Percentiles rank a stretch among this genome's conserved stretches.
These are phyloP conservation scores for grape (Vitis vinifera) DNA, from an alignment of 164 flowering plant species.

Conservation along the genomic window ASM3070453v1 NC_081821.1:12252001-12252500, in stretches of 20 bases:
- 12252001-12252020: background rate
- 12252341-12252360: constrained; percentile 89
- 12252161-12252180: background rate
- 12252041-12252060: background rate
- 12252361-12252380: constrained; percentile 85
- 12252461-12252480: too few relatives aligned
- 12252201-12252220: background rate
- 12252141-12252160: background rate
- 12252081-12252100: too few relatives aligned
- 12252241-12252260: background rate
- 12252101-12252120: background rate
- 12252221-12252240: background rate
- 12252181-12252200: background rate
- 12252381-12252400: constrained; percentile 49
- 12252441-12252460: too few relatives aligned
- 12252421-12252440: background rate
- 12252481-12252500: too few relatives aligned
- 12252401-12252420: background rate
- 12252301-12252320: constrained; percentile 77
- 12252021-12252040: background rate
- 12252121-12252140: background rate
- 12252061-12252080: background rate
- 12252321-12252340: constrained; percentile 99
- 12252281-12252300: constrained; percentile 18
- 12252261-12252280: background rate